Conservation (phyloP, 768 basidiomycete species). For the Suillus tomentosus region DNA sequence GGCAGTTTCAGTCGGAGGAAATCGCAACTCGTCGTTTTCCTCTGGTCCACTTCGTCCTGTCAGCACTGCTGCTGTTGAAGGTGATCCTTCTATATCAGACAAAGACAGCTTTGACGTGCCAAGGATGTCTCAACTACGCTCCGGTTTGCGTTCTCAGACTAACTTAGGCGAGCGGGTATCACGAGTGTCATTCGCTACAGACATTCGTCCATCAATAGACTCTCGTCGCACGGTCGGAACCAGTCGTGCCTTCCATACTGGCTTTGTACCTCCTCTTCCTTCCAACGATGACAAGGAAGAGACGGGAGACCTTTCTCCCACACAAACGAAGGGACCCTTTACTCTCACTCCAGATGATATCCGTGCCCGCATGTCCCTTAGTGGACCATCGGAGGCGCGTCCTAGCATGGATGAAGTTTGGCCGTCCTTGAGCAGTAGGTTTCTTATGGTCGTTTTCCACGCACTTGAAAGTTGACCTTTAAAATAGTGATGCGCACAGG, state of each 20-base stretch:
- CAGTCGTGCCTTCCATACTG: slow-evolving; percentile 46
- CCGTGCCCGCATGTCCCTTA: slow-evolving; percentile 47
- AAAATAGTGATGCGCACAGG: slow-evolving; percentile 74
- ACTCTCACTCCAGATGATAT: slow-evolving; percentile 64
- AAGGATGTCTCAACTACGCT: slow-evolving; percentile 49
- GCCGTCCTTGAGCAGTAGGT: slow-evolving; percentile 68
- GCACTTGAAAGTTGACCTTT: slow-evolving; percentile 13
- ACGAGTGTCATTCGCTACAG: slow-evolving; percentile 72
- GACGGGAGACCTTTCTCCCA: slow-evolving; percentile 41
- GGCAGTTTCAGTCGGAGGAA: slow-evolving; percentile 41
- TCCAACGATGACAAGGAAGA: slow-evolving; percentile 31
- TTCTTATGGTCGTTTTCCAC: slow-evolving; percentile 6
- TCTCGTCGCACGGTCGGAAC: slow-evolving; percentile 40
- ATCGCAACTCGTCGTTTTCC: slow-evolving; percentile 52
- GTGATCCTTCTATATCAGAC: slow-evolving; percentile 34
- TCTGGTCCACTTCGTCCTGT: slow-evolving; percentile 58
- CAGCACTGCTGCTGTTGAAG: slow-evolving; percentile 47
- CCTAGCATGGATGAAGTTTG: slow-evolving; percentile 58
- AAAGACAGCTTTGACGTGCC: slow-evolving; percentile 42
- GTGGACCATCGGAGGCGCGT: slow-evolving; percentile 32
- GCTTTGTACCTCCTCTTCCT: slow-evolving; percentile 45
- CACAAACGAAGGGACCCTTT: slow-evolving; percentile 43
- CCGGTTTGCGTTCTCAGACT: slow-evolving; percentile 51
- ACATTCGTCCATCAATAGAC: slow-evolving; percentile 49
- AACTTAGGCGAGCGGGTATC: slow-evolving; percentile 51